Conservation (phyloP, 768 basidiomycete genomes). For the Rubroboletus satanas region DNA sequence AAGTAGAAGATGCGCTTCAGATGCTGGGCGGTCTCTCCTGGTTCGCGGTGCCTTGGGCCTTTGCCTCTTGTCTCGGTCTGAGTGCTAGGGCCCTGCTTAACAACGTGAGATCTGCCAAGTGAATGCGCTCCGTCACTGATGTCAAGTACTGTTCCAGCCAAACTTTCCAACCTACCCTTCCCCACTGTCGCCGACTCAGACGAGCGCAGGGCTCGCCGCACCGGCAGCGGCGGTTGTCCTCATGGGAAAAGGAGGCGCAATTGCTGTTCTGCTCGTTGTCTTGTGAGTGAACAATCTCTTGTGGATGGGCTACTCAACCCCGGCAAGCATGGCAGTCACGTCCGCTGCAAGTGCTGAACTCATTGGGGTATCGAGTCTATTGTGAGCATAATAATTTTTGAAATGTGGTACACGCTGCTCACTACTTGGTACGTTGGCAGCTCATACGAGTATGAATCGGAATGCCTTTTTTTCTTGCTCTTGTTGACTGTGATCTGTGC, state of each 20-base stretch:
- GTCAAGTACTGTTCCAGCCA: constrained; percentile 30
- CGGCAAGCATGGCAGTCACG: constrained; percentile 43
- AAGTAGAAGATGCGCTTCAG: constrained; percentile 17
- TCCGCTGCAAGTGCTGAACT: constrained; percentile 44
- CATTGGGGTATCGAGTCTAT: constrained; percentile 41
- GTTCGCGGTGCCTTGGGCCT: constrained; percentile 53
- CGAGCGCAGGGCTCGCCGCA: constrained; percentile 43
- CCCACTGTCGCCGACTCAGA: constrained; percentile 35
- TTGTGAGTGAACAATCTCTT: constrained; percentile 25
- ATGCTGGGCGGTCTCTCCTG: constrained; percentile 58
- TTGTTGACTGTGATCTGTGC: not conserved
- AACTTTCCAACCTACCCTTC: constrained; percentile 52
- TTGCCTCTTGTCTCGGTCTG: constrained; percentile 47
- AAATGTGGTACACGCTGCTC: not conserved
- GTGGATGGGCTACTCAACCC: not conserved
- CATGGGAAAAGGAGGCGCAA: constrained; percentile 43
- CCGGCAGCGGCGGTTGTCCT: constrained; percentile 45
- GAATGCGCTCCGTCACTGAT: not conserved
- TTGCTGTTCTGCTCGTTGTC: constrained; percentile 42
- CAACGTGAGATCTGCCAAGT: constrained; percentile 20
- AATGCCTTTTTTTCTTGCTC: not conserved
- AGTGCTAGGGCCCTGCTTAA: constrained; percentile 36
- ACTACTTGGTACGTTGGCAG: constrained; percentile 20
- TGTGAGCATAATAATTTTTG: constrained; percentile 31
- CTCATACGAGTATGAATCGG: constrained; percentile 40